Conservation (phyloP, 2,329 filamentous ascomycete genomes). For the Ascochyta lentis region DNA sequence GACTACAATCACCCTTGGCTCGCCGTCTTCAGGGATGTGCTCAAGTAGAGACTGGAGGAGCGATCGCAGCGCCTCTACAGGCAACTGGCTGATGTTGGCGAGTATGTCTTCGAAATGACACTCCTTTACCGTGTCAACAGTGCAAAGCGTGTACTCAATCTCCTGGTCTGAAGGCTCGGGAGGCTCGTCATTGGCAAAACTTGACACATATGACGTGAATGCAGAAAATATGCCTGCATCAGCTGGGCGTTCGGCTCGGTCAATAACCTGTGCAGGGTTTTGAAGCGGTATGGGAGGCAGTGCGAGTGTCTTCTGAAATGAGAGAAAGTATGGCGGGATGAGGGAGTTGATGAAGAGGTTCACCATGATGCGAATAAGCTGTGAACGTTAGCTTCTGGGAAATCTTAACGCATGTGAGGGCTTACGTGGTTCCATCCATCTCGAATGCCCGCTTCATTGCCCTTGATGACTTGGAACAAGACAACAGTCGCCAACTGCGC, state of each 20-base stretch:
- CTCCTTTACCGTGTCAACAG: conserved; percentile 90
- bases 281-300: conserved; percentile 87
- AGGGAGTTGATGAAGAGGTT: conserved; percentile 97
- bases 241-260: conserved; percentile 76
- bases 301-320: conserved; percentile 69
- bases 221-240: conserved; percentile 92
- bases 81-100: conserved; percentile 76
- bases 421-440: conserved; percentile 81
- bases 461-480: conserved; percentile 89
- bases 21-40: conserved; percentile 85
- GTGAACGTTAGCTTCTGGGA: conserved; percentile 50
- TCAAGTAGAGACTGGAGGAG: conserved; percentile 77
- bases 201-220: conserved; percentile 96
- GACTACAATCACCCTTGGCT: conserved; percentile 82
- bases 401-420: conserved; percentile 20
- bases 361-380: conserved; percentile 90
- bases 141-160: conserved; percentile 91
- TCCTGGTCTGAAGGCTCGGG: conserved; percentile 98
- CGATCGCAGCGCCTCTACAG: conserved; percentile 63
- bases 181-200: conserved; percentile 96
- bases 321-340: conserved; percentile 78
- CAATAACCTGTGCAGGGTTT: conserved; percentile 89
- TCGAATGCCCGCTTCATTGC: conserved; percentile 78
- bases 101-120: conserved; percentile 86
- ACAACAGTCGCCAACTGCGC: conserved; percentile 93